Evolutionary conservation across 2,329 filamentous ascomycete genomes (phyloP), one percentile per base, ranked within the genome.

Genomic region (Ophiocordyceps sinensis): DNA sequence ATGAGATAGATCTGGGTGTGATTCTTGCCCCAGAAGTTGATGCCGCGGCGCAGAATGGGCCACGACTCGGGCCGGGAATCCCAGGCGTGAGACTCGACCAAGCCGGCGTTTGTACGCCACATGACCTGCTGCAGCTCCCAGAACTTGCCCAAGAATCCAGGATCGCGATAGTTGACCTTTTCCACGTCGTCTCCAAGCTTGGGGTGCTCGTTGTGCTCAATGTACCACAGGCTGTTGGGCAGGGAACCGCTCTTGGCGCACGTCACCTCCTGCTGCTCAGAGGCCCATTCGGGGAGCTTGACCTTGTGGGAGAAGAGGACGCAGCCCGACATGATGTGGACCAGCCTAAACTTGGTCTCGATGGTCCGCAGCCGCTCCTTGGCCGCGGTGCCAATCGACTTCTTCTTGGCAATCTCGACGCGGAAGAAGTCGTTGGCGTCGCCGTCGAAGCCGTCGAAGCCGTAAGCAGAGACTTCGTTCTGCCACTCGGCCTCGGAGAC

Each of bases 1-100:
- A 95, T 80, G 17, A 98, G 79, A 62, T 98, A 98, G 52, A 98
- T 87, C 60, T 98, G 91, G 45, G 87, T 85, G 61, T 94, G 74
- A 54, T 95, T 75, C 54, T 83, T 87, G 49, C 89, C 87, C 91
- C 91, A 98, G 72, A 98, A 98, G 69, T 98, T 98, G 72, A 98
- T 98, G 54, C 91, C 91, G 47, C 91, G 85, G 50, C 77, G 77
- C 40, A 98, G 77, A 43, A 93, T 75, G 19, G 91, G 91, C 91
- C 91, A 98, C 7, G 87, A 89, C 29, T 79, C 77, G 28, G 91
- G 91, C 37, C 91, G 84, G 37, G 91, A 96, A 60, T 98, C 91
- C 91, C 93, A 98, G 40, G 88, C 86, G 58, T 98, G 91, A 15
- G 88, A 94, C 55, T 98, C 91, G 23, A 91, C 85, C 38, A 98